Base-by-base conservation (phyloP, 225 moss, liverwort and hornwort genomes). In the Polytrichum commune region DNA sequence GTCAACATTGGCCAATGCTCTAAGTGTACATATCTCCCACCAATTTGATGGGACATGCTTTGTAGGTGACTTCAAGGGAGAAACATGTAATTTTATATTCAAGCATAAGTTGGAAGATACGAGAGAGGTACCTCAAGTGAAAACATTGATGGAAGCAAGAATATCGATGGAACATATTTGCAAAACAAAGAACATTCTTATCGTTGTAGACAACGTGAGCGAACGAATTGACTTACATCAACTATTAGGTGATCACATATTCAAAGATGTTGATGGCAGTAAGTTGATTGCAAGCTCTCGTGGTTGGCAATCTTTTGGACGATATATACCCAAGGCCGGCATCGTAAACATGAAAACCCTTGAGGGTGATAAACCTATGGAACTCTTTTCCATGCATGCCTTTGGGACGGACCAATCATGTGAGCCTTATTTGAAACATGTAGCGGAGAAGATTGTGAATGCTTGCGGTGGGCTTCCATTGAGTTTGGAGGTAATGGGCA, bases 401-500 rank as follows among this genome's bases (percentile, higher is more conserved):
- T 56, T 69, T 29, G 6, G 5, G 8, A 29, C 9, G 0, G 19
- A 29, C 19, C 54, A 55, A 56, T 19, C 55, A 54, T 54, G 27
- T 69, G 19, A 20, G 53, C 9, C 27, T 25, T 25, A 55, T 55
- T 69, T 69, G 27, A 56, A 20, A 27, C 8, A 25, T 27, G 54
- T 69, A 19, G 55, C 19, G 28, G 23, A 56, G 26, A 69, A 62
- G 18, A 71, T 71, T 71, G 71, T 71, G 29, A 62, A 33, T 7
- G 32, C 60, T 33, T 71, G 71, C 25, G 35, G 46, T 46, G 61
- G 71, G 16, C 62, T 71, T 22, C 71, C 61, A 24, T 71, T 71
- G 61, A 71, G 61, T 71, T 60, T 71, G 62, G 38, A 71, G 55
- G 71, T 30, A 10, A 60, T 71, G 35, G 71, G 71, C 19, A 30